Evolutionary conservation across 306 rosid species (phyloP), one percentile per base, ranked within the genome.

Genomic region (Alnus rubra): DNA sequence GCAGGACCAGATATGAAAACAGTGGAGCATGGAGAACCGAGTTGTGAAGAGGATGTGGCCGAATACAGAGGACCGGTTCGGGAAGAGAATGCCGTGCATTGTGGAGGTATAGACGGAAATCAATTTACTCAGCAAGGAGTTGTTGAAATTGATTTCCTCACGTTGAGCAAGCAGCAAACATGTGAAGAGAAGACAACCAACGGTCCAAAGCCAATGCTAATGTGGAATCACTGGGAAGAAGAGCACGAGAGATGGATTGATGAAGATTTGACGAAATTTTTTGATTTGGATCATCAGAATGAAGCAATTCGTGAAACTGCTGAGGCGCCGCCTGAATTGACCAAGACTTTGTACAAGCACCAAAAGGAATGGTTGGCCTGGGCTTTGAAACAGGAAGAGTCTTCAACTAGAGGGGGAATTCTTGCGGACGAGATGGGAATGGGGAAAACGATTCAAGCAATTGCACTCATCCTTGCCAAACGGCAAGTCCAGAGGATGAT

Each of bases 391-490:
- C 95, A 92, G 81, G 98, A 94, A 83, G 70, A 59, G 35, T 91
- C 92, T 76, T 70, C 10, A 13, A 78, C 63, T 73, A 90, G 79
- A 83, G 98, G 98, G 55, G 97, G 98, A 62, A 94, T 94, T 73
- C 98, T 94, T 70, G 98, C 98, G 9, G 98, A 94, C 81, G 98
- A 94, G 83, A 94, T 94, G 97, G 98, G 98, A 64, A 94, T 94
- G 98, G 97, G 98, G 76, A 94, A 94, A 80, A 94, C 98, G 65
- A 79, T 92, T 75, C 97, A 94, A 91, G 97, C 98, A 16, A 94
- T 94, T 83, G 87, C 98, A 15, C 97, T 94, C 55, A 97, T 94
- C 77, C 97, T 94, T 78, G 91, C 97, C 44, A 88, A 90, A 80
- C 93, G 89, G 33, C 92, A 88, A 19, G 28, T 85, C 7, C 45